Conservation (phyloP, 345 rosid species). For the Pistacia atlantica region DNA sequence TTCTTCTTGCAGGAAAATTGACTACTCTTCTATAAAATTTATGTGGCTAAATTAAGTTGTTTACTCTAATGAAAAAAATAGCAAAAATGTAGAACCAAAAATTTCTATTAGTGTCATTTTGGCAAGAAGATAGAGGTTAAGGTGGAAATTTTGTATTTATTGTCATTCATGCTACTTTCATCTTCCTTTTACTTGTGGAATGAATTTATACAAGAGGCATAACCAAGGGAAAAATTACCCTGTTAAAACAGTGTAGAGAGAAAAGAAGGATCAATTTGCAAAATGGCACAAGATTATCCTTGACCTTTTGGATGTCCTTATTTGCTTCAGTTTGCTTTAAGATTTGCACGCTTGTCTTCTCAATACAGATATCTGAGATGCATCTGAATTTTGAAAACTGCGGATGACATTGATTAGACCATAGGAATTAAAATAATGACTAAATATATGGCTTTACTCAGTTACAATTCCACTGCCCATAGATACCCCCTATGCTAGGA, state of each 20-base stretch:
- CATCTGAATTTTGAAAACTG: neutral
- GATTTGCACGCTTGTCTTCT: neutral
- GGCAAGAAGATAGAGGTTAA: neutral
- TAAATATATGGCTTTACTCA: neutral
- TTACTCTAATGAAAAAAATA: neutral
- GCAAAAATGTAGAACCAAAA: neutral
- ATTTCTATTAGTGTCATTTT: neutral
- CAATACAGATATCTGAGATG: neutral
- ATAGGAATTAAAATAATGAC: neutral
- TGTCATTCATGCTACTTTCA: neutral
- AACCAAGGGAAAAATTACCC: neutral
- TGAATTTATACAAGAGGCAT: neutral
- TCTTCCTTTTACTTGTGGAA: neutral
- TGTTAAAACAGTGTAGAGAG: neutral
- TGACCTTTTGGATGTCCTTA: neutral
- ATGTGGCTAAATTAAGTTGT: neutral
- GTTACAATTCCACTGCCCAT: neutral
- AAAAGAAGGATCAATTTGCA: neutral
- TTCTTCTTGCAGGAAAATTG: neutral
- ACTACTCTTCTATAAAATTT: neutral
- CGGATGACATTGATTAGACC: neutral
- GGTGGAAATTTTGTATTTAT: no score
- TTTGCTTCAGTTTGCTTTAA: neutral
- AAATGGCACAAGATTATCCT: neutral
- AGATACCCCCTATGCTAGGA: neutral